Evolutionary conservation across 2,329 filamentous ascomycete species (phyloP), one percentile per base, ranked within the genome.

Genomic region (Pestalotiopsis sp.): DNA sequence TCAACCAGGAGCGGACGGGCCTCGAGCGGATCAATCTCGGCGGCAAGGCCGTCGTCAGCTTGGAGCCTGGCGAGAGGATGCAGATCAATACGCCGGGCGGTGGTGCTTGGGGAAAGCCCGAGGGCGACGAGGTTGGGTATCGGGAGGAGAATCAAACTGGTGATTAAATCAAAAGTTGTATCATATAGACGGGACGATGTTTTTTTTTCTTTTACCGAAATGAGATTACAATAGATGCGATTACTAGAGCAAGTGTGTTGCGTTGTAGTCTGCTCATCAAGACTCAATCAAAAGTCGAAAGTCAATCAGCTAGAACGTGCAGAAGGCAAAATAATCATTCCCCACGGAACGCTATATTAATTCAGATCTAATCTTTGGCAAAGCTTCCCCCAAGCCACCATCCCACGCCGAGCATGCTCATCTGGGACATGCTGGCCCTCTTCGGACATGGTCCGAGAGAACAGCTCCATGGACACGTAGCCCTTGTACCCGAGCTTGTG

Each of bases 391-490:
- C 62, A 65, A 11, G 62, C 62, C 17, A 12, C 62, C 20, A 65
- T 65, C 17, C 62, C 62, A 7, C 62, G n/a, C 14, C n/a, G 20
- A 1, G 62, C 31, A 12, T 65, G 62, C 41, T 49, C 62, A 3
- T 31, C 27, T 6, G 62, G 62, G 13, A 65, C 62, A 65, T 65
- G 40, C 9, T 38, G 17, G 17, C 40, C 62, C 14, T 52, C 23
- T 31, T 65, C 62, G 5, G 41, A n/a, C 62, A 65, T 65, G n/a
- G 62, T 65, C 23, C 62, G 20, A 14, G 62, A 65, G 76, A 93
- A 94, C n/a, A 94, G 79, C 81, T 94, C 92, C 73, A 92, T 86
- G 74, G 90, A 92, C 60, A 93, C 83, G 88, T 90, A 93, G 2
- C 92, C 92, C 66, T 87, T 80, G 72, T 89, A 94, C 0, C 90